Evolutionary conservation across 106 monocot species (phyloP).

Genomic region (Vanilla planifolia): DNA sequence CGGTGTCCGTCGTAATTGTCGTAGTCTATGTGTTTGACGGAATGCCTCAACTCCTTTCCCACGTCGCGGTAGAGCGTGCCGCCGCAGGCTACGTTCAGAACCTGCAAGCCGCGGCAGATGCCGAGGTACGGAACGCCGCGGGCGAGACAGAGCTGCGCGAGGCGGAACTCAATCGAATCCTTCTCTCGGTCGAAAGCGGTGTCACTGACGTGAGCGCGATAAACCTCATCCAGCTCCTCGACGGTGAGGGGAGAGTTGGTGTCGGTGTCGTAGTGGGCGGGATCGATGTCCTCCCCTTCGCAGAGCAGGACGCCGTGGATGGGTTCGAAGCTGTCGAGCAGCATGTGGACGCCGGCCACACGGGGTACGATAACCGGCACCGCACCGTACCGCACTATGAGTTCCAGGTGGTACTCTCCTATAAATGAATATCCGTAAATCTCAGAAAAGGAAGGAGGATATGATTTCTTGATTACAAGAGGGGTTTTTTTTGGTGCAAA

Average conservation of each 20-base stretch:
- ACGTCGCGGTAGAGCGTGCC: slow-evolving; percentile 77
- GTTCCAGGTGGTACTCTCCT: slow-evolving; percentile 95
- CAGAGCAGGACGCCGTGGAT: slow-evolving; percentile 95
- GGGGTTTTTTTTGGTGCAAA: slow-evolving; percentile 10
- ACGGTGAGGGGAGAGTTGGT: slow-evolving; percentile 31
- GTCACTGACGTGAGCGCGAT: slow-evolving; percentile 64
- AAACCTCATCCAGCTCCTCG: slow-evolving; percentile 64
- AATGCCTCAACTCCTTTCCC: slow-evolving; percentile 40
- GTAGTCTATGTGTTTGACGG: slow-evolving; percentile 59
- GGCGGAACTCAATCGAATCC: slow-evolving; percentile 85
- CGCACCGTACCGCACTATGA: slow-evolving; percentile 81
- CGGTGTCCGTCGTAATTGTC: slow-evolving; percentile 78
- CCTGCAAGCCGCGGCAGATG: slow-evolving; percentile 90
- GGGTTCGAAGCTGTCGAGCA: slow-evolving; percentile 88
- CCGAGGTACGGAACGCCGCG: slow-evolving; percentile 87
- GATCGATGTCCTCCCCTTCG: slow-evolving; percentile 96
- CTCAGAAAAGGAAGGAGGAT: background rate
- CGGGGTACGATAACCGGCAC: slow-evolving; percentile 89
- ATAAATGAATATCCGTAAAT: background rate
- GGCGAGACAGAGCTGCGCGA: slow-evolving; percentile 78
- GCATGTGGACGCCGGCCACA: slow-evolving; percentile 75
- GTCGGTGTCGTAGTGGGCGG: slow-evolving; percentile 44
- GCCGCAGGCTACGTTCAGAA: slow-evolving; percentile 88
- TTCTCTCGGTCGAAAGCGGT: slow-evolving; percentile 71
- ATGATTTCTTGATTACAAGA: no score